Evolutionary conservation across 176 grass and related monocot genomes (phyloP), one percentile per base, ranked within the genome.

Genomic region (Oryza officinalis): DNA sequence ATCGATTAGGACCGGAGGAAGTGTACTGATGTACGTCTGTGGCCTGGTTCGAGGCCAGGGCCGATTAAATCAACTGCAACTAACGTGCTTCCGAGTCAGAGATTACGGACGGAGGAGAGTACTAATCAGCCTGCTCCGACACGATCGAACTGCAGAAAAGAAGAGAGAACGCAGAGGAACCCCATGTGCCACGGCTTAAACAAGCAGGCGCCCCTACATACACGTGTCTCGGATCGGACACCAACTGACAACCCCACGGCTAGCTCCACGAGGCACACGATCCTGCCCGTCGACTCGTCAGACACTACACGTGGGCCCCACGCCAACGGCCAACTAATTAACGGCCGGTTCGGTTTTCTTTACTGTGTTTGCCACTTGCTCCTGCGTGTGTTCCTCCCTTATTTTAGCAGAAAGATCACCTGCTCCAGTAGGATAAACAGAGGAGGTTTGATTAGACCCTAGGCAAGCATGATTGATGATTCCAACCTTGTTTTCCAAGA

Each of bases 381-480:
- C 13, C 44, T 47, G 26, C 26, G 71, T 11, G 57, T 38, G 44
- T n/a, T 35, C 28, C 47, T 59, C 57, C 33, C 10, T 40, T 63
- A 40, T 22, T 25, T 26, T 72, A 63, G 35, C 47, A 9, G 7
- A 13, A 69, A 67, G 45, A 3, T 54, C 46, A 6, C 65, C 25
- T 69, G 45, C 4, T 50, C 35, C 27, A 10, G n/a, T 27, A 60
- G 73, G 52, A 61, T n/a, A 80, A 80, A 35, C 10, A 13, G 10
- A 30, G 13, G 57, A 5, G 3, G 40, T 46, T 65, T 8, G 18
- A 20, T 61, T 78, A 14, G 49, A 30, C 30, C 61, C 30, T n/a
- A 64, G 32, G 18, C 7, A 75, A 75, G 70, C 37, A 50, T 86
- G n/a, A 81, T 86, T 74, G 20, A 38, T 86, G 23, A 81, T 86